Conservation (phyloP, 2,329 filamentous ascomycete genomes). For the Furcasterigmium sp. region DNA sequence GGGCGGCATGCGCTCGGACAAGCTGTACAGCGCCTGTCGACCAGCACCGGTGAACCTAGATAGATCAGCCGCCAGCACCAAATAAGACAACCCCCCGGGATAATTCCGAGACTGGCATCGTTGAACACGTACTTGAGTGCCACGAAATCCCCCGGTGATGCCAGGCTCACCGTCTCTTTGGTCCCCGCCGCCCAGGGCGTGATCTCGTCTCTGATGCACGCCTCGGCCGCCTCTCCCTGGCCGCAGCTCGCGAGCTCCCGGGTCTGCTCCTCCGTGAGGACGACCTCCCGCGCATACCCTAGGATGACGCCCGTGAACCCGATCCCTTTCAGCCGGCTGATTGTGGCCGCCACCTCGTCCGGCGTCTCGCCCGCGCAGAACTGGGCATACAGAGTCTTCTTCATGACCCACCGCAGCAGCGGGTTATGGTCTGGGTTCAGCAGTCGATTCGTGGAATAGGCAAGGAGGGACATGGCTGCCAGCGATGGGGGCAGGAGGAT, state of each 20-base stretch:
- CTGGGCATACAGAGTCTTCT: conserved; percentile 82
- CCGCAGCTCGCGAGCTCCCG: conserved; percentile 35
- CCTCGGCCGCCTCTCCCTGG: conserved; percentile 42
- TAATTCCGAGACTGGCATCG: background rate
- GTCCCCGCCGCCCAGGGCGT: conserved; percentile 69
- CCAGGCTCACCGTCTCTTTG: conserved; percentile 66
- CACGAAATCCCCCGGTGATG: conserved; percentile 59
- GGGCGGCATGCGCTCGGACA: conserved; percentile 58
- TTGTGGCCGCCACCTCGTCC: conserved; percentile 68
- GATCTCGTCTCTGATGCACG: conserved; percentile 54
- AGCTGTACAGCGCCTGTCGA: conserved; percentile 60
- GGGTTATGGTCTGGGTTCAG: conserved; percentile 74
- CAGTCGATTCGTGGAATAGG: conserved; percentile 60
- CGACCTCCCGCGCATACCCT: conserved; percentile 77
- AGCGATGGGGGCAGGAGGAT: conserved; percentile 67
- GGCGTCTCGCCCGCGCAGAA: conserved; percentile 82
- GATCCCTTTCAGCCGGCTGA: conserved; percentile 61
- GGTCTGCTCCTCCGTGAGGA: conserved; percentile 54
- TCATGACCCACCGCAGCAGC: conserved; percentile 63
- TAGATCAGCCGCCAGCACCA: too few species aligned
- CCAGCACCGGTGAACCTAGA: conserved; percentile 75
- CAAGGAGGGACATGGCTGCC: conserved; percentile 60
- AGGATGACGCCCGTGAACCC: conserved; percentile 83
- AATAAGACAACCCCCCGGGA: too few species aligned
- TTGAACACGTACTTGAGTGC: conserved; percentile 53